Percentiles rank a stretch among this genome's conserved stretches.
phyloP scores from a whole-genome alignment of 202 grass and related monocot genomes.

The Zizania palustris region DNA sequence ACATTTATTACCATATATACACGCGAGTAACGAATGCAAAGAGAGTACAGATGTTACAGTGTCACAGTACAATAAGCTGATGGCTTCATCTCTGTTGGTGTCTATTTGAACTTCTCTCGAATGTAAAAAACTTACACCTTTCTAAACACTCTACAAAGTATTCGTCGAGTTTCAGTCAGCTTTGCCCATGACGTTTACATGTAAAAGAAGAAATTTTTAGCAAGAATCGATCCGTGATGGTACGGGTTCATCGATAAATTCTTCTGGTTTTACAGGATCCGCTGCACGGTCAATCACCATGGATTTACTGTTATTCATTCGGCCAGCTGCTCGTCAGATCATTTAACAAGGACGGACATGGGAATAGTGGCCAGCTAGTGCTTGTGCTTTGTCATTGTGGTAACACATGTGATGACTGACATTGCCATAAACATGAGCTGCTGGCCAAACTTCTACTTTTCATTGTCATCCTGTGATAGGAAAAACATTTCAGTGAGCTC shows the following conservation, averaged over 20 bases:
- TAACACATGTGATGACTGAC: constrained; percentile 3
- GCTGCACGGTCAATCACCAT: constrained; percentile 25
- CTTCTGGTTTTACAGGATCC: constrained; percentile 27
- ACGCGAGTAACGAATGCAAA: constrained; percentile 24
- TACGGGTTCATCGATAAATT: constrained; percentile 20
- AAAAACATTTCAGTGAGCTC: constrained; percentile 5
- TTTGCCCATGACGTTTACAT: constrained; percentile 34
- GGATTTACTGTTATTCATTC: constrained; percentile 21
- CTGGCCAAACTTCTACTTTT: constrained; percentile 15
- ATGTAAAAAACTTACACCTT: constrained; percentile 4
- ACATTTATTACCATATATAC: constrained; percentile 35
- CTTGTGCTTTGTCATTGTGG: constrained; percentile 10
- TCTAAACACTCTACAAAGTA: neutral
- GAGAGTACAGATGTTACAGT: neutral
- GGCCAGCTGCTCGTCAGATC: constrained; percentile 30
- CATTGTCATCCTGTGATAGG: constrained; percentile 20
- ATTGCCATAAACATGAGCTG: constrained; percentile 16
- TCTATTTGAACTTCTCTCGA: constrained; percentile 28
- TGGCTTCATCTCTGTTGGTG: constrained; percentile 17
- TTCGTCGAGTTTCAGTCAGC: constrained; percentile 30
- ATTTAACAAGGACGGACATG: constrained; percentile 22
- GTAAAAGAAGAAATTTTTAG: constrained; percentile 21
- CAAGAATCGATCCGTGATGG: constrained; percentile 16
- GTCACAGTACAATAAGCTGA: neutral
- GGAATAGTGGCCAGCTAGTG: constrained; percentile 8